A percentile compares a stretch with the other conserved stretches of the same genome.
phyloP scores from a whole-genome alignment of 495 filamentous ascomycete genomes.

The Daldinia loculata region DNA sequence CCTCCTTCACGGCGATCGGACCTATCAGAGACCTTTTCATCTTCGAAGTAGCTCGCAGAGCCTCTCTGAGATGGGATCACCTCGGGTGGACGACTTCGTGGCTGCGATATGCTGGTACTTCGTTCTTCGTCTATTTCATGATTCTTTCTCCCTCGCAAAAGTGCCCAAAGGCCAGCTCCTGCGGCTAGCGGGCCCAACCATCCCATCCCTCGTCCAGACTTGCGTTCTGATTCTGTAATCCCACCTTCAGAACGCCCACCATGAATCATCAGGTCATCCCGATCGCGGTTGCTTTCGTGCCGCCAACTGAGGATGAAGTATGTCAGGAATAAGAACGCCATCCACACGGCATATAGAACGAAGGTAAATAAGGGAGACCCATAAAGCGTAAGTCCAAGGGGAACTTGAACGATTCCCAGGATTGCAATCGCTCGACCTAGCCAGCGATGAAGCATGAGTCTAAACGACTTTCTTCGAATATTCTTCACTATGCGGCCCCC shows the following conservation, averaged over 20 bases:
- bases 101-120: slow-evolving; percentile 46
- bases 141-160: slow-evolving; percentile 59
- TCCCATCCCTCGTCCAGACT: slow-evolving; percentile 57
- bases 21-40: slow-evolving; percentile 67
- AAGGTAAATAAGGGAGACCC: slow-evolving; percentile 87
- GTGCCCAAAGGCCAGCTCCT: slow-evolving; percentile 67
- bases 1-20: slow-evolving; percentile 56
- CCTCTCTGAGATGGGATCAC: slow-evolving; percentile 59
- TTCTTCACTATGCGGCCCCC: slow-evolving; percentile 77
- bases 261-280: slow-evolving; percentile 45
- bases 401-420: slow-evolving; percentile 85
- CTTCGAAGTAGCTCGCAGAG: slow-evolving; percentile 63
- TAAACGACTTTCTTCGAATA: slow-evolving; percentile 66
- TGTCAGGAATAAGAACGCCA: slow-evolving; percentile 67
- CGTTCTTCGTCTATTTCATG: slow-evolving; percentile 49
- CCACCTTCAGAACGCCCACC: slow-evolving; percentile 51
- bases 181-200: slow-evolving; percentile 62
- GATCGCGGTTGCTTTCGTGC: slow-evolving; percentile 61
- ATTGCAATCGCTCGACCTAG: slow-evolving; percentile 77
- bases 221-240: slow-evolving; percentile 45
- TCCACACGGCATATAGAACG: slow-evolving; percentile 81
- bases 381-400: slow-evolving; percentile 89
- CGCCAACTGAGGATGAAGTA: slow-evolving; percentile 80
- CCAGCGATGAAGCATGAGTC: slow-evolving; percentile 88
- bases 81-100: slow-evolving; percentile 49